Conservation (phyloP, 2,329 filamentous ascomycete species). For the Ophidiomyces ophidiicola region DNA sequence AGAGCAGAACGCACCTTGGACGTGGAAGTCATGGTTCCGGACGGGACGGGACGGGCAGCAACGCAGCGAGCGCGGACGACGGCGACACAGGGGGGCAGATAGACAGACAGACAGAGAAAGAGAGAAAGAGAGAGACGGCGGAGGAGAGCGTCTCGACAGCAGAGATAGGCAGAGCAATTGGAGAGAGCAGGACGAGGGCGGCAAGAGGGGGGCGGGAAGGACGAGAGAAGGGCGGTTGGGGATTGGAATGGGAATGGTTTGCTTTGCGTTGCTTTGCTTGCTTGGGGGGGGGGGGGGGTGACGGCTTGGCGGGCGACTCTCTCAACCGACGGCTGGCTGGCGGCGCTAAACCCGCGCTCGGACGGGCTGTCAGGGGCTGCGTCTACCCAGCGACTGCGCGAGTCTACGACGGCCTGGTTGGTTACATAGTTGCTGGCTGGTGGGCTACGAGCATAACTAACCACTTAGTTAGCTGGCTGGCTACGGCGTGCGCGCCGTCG, state of each 20-base stretch:
- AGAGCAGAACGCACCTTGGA: constrained; percentile 7
- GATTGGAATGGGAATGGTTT: neutral
- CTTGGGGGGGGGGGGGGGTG: constrained; percentile 6
- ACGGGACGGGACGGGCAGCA: too few species aligned
- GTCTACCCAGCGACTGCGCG: too few species aligned
- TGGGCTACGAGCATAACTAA: too few species aligned
- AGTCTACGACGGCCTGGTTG: too few species aligned
- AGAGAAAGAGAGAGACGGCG: neutral
- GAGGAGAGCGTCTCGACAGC: neutral
- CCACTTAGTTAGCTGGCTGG: too few species aligned
- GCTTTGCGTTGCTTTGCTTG: neutral
- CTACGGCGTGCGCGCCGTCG: too few species aligned
- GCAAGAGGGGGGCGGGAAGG: neutral
- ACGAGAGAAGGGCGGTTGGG: neutral
- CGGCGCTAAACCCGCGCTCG: constrained; percentile 10
- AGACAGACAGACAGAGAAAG: too few species aligned
- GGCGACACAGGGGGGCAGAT: too few species aligned
- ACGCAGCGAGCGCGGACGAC: too few species aligned
- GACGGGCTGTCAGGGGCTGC: constrained; percentile 11
- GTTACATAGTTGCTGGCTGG: too few species aligned
- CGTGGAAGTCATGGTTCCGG: constrained; percentile 9
- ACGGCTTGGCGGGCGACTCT: constrained; percentile 10
- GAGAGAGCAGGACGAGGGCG: neutral
- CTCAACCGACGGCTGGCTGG: constrained; percentile 6
- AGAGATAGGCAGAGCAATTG: neutral